Conservation (phyloP, 345 rosid species). For the Eucalyptus sideroxylon region DNA sequence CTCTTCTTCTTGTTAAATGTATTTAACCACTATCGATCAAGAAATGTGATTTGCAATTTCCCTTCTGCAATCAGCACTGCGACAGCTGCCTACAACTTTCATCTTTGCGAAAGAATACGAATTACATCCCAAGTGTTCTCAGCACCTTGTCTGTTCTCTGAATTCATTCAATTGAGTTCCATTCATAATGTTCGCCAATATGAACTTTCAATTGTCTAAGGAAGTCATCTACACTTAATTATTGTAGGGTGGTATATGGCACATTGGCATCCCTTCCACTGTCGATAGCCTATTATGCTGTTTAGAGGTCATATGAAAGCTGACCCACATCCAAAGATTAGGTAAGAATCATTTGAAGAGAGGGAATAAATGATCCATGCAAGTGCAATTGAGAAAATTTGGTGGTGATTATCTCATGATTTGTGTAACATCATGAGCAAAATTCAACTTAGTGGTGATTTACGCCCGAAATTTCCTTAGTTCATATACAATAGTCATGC, state of each 20-base stretch:
- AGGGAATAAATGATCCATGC: neutral
- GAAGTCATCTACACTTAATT: neutral
- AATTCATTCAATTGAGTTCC: too few relatives aligned
- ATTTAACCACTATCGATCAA: neutral
- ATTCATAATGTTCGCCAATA: too few relatives aligned
- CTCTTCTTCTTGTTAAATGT: neutral
- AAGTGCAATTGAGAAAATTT: neutral
- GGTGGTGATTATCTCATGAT: neutral
- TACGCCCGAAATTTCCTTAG: neutral
- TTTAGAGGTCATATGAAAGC: neutral
- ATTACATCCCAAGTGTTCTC: constrained; percentile 17
- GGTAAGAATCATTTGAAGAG: neutral
- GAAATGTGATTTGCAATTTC: neutral
- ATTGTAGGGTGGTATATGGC: constrained; percentile 19
- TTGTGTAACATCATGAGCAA: neutral
- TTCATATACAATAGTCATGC: neutral
- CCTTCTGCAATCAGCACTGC: constrained; percentile 21
- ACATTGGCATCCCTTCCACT: constrained; percentile 10
- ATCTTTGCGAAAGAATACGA: constrained; percentile 27
- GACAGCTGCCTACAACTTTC: constrained; percentile 23
- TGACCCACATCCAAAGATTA: neutral
- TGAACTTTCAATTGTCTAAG: neutral
- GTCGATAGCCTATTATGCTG: neutral
- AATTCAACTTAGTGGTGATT: neutral
- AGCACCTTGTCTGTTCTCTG: constrained; percentile 17